Percentiles rank a stretch among this genome's conserved stretches.
These are phyloP conservation scores for Dictyostelium discoideum DNA, from an alignment of 78 protist genomes.

Conservation along the genomic window DNA sequence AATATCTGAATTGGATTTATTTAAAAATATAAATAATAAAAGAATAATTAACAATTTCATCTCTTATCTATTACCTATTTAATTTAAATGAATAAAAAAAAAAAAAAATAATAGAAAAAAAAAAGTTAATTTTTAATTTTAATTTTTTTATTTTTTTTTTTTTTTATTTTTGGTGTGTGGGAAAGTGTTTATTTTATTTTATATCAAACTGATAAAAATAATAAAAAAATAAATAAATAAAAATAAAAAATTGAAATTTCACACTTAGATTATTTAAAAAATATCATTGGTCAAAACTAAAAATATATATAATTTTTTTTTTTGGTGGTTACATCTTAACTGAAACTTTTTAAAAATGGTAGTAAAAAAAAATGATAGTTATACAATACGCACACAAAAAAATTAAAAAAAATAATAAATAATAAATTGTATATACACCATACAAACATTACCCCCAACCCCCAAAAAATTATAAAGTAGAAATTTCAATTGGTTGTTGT, in stretches of 20 bases:
- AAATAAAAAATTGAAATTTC: too few species aligned
- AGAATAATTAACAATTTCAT: neutral
- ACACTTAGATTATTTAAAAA: too few species aligned
- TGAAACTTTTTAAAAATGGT: neutral
- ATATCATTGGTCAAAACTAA: too few species aligned
- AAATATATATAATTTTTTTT: too few species aligned
- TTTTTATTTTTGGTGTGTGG: neutral
- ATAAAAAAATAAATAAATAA: too few species aligned
- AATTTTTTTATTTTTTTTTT: too few species aligned
- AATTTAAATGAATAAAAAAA: neutral
- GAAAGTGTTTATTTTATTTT: too few species aligned
- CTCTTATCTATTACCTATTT: neutral
- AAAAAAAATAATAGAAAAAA: neutral
- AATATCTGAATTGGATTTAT: neutral
- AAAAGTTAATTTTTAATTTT: neutral
- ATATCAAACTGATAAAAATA: neutral
- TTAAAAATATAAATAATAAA: neutral
- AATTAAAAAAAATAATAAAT: too few species aligned
- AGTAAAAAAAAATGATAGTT: neutral
- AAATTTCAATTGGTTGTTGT: too few species aligned
- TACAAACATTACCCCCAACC: neutral
- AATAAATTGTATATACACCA: neutral
- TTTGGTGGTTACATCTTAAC: too few species aligned
- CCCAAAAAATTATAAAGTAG: too few species aligned
- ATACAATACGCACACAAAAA: too few species aligned